phyloP scores from a whole-genome alignment of 2,329 filamentous ascomycete genomes.

The Blastomyces gilchristii region DNA sequence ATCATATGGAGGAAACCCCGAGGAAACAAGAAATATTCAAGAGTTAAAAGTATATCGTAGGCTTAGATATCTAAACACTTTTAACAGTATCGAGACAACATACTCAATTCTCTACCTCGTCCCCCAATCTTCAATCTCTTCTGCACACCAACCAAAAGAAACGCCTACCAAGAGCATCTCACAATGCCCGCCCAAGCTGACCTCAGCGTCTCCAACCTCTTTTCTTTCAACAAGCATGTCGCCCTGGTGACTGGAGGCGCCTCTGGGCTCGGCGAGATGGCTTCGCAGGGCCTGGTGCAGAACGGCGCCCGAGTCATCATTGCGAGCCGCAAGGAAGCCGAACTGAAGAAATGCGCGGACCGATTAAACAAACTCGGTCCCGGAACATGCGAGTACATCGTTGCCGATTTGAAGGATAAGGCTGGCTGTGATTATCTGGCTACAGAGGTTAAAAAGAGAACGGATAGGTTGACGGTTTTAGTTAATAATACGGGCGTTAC shows the following conservation, averaged over 20 bases:
- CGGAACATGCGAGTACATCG: constrained; percentile 33
- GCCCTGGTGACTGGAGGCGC: constrained; percentile 31
- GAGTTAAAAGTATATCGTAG: neutral
- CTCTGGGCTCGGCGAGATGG: constrained; percentile 34
- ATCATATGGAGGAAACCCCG: neutral
- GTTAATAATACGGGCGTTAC: constrained; percentile 35
- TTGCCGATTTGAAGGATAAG: constrained; percentile 34
- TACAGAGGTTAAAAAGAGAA: constrained; percentile 28
- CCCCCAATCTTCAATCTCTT: neutral
- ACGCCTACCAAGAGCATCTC: neutral
- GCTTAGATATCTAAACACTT: neutral
- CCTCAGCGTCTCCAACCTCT: constrained; percentile 26
- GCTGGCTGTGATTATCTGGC: constrained; percentile 30
- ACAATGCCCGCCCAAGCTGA: constrained; percentile 15
- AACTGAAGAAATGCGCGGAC: constrained; percentile 27
- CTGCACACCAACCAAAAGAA: neutral
- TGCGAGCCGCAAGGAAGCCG: constrained; percentile 33
- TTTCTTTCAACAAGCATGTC: constrained; percentile 27
- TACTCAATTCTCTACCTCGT: neutral
- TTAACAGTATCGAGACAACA: neutral
- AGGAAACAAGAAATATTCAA: neutral
- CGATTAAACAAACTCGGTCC: constrained; percentile 33
- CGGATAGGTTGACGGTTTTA: constrained; percentile 30
- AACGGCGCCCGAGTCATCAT: constrained; percentile 36
- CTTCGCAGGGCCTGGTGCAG: constrained; percentile 35